phyloP scores from a whole-genome alignment of 2,329 filamentous ascomycete genomes.

The Blastomyces emzantsi region DNA sequence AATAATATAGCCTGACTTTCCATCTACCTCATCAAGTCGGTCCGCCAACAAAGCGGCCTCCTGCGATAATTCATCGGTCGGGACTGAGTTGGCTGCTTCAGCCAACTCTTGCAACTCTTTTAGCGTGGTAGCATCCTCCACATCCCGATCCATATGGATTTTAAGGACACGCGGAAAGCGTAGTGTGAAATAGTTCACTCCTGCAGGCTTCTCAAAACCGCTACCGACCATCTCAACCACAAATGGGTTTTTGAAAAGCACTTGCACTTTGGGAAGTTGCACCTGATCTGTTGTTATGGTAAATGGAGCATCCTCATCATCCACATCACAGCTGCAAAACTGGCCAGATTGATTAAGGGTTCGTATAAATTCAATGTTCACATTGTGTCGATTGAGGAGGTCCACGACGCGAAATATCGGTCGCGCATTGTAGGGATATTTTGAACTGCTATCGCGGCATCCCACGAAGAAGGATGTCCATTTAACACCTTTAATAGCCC shows the following conservation, averaged over 20 bases:
- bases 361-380: constrained; percentile 46
- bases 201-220: constrained; percentile 63
- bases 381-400: constrained; percentile 42
- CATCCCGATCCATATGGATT: constrained; percentile 66
- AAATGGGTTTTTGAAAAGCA: constrained; percentile 59
- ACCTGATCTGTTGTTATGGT: constrained; percentile 40
- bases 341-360: constrained; percentile 43
- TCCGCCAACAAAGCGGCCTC: constrained; percentile 11
- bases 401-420: constrained; percentile 61
- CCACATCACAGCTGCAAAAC: constrained; percentile 35
- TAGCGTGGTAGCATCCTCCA: constrained; percentile 59
- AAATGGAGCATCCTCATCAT: constrained; percentile 29
- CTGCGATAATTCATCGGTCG: constrained; percentile 21
- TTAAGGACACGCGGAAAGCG: constrained; percentile 70
- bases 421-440: constrained; percentile 42
- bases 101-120: constrained; percentile 61
- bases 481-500: constrained; percentile 44
- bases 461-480: constrained; percentile 79
- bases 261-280: constrained; percentile 27
- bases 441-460: constrained; percentile 61
- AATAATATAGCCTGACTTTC: constrained; percentile 14
- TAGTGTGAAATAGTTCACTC: constrained; percentile 61
- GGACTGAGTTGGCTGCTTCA: constrained; percentile 43
- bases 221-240: constrained; percentile 75
- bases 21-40: constrained; percentile 11